Base-by-base conservation (phyloP, 768 basidiomycete genomes). In the Exidia glandulosa region DNA sequence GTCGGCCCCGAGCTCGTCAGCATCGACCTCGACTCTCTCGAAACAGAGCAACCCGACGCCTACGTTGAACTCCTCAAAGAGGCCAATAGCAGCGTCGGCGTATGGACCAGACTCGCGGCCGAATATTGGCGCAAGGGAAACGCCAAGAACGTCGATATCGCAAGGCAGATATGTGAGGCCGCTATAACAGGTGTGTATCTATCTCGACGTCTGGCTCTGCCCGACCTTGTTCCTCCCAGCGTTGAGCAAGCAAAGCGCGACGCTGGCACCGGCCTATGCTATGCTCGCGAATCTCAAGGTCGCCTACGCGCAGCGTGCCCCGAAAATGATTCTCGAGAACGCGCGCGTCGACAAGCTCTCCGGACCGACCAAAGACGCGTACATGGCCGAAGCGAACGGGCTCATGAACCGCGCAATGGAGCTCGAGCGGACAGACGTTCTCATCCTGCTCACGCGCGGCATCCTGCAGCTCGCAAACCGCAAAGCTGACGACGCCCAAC, bases 101-200 rank as follows among this genome's bases (percentile, higher is more conserved):
- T 87, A 12, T 94, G 90, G 90, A 84, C 88, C 1, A 84, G 83
- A 62, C 77, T 94, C 25, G 91, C 92, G 9, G 84, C 83, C 16
- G 93, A 94, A 72, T 94, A 95, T 67, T 92, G 91, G 88, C 75
- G 87, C 62, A 80, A 84, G 64, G 88, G 87, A 0, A 80, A 84
- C 63, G 73, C 88, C 56, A 81, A 84, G 29, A 85, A 83, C 7
- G 92, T 92, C 13, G 87, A 93, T 70, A 82, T 81, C n/a, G n/a
- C n/a, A n/a, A n/a, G n/a, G n/a, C n/a, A n/a, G 64, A 86, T 94
- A 55, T 84, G 86, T 31, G 72, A 75, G 32, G 77, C 80, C 56
- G 93, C 70, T 45, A 64, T 76, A 1, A 61, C 69, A 50, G 57
- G 74, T 76, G 52, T 66, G 68, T 60, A 67, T 60, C 64, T 66